Evolutionary conservation across 2,329 filamentous ascomycete species (phyloP), one percentile per base, ranked within the genome.

Genomic region (Hypoxylon sp.): DNA sequence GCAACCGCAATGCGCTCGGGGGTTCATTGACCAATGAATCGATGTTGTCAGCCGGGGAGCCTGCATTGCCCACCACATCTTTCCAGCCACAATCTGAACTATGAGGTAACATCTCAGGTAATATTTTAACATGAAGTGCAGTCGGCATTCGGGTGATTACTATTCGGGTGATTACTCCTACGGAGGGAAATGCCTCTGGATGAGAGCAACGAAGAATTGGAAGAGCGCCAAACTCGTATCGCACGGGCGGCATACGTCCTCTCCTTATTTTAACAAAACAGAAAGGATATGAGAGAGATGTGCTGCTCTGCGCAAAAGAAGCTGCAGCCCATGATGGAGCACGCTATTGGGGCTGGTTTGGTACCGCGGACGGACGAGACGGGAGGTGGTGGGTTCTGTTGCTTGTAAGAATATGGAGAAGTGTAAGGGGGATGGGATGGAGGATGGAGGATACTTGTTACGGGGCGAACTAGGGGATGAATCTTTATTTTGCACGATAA

Each of bases 251-350:
- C 43, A 15, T 22, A 47, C 15, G 28, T 47, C 43, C 43, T 47
- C 43, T 47, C 43, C 43, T 47, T n/a, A n/a, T 28, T n/a, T 47
- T 47, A 15, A 47, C 43, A 7, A 47, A 26, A n/a, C 43, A 47
- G 11, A 47, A 15, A 47, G 6, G 17, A 22, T 15, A 6, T 46
- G 19, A 26, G 43, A 11, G 5, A 10, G 20, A 46, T 46, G 43
- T 22, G 19, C 43, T 46, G 26, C 6, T 46, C 26, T 19, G 20
- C 43, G 4, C 43, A 20, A 20, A 46, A 26, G 22, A 46, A 46
- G 20, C 17, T 46, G 13, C 43, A 26, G 20, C 43, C 43, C 13
- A 26, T 46, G 19, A 24, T 46, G 13, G 20, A 46, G 10, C 20
- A 46, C 20, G 10, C 19, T 10, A 46, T 46, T 6, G 43, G 43